Conservation (phyloP, 2,329 filamentous ascomycete species). For the Talaromyces sp. region DNA sequence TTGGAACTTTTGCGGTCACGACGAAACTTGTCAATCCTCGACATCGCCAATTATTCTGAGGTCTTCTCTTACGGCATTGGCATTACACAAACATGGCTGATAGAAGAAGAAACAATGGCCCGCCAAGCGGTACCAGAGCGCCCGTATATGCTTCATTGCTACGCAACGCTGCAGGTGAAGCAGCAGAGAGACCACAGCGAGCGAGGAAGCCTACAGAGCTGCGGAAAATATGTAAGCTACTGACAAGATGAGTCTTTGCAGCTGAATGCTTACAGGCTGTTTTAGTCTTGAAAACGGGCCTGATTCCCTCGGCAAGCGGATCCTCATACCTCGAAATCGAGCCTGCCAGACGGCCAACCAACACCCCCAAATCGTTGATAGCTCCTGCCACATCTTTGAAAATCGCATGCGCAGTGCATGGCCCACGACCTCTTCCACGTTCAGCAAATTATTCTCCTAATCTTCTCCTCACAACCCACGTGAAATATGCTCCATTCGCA, state of each 20-base stretch:
- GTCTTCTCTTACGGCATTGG: conserved; percentile 1
- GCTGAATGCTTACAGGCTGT: not conserved
- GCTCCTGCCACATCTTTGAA: conserved; percentile 67
- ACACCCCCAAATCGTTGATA: conserved; percentile 44
- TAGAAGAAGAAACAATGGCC: conserved; percentile 84
- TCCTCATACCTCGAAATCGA: conserved; percentile 64
- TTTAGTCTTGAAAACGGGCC: conserved; percentile 78
- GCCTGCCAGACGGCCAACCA: conserved; percentile 42
- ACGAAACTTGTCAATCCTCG: not conserved
- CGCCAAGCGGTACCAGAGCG: conserved; percentile 67
- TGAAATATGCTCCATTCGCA: conserved; percentile 96
- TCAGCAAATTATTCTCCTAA: conserved; percentile 90
- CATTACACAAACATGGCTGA: conserved; percentile 62
- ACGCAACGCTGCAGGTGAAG: conserved; percentile 44
- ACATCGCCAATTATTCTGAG: not conserved
- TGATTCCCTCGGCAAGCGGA: conserved; percentile 88
- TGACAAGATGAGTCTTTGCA: conserved; percentile 13
- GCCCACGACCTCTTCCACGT: conserved; percentile 81
- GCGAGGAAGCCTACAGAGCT: conserved; percentile 64
- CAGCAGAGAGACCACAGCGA: conserved; percentile 48
- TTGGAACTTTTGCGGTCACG: conserved; percentile 29
- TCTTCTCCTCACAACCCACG: conserved; percentile 82
- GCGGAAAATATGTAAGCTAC: conserved; percentile 73
- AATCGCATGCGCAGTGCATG: conserved; percentile 87
- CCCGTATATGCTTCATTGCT: conserved; percentile 58